Conservation (phyloP, 2,329 filamentous ascomycete species). For the Xylariaceae sp. region DNA sequence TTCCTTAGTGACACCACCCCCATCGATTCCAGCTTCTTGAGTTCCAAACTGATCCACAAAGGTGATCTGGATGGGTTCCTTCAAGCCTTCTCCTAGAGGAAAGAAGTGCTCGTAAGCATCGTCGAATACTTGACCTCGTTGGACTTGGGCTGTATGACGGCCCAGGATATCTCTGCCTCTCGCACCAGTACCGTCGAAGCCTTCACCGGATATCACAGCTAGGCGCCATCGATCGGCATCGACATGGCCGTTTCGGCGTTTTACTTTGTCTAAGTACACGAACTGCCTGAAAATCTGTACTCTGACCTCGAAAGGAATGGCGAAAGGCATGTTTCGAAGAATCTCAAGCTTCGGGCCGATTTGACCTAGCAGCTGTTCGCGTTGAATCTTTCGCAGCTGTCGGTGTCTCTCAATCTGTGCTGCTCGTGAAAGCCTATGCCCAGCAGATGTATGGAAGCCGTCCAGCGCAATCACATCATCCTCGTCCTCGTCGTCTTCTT, state of each 20-base stretch:
- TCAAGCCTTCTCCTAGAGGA: constrained; percentile 72
- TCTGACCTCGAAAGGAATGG: constrained; percentile 86
- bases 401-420: constrained; percentile 48
- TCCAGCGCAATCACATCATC: constrained; percentile 17
- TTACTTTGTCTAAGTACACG: constrained; percentile 74
- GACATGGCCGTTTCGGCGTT: constrained; percentile 61
- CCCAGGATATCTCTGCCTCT: constrained; percentile 35
- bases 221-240: constrained; percentile 75
- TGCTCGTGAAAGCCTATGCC: constrained; percentile 58
- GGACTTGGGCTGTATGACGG: constrained; percentile 74
- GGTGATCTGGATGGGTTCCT: constrained; percentile 93
- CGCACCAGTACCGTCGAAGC: constrained; percentile 17
- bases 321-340: constrained; percentile 92
- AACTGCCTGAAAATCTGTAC: constrained; percentile 94
- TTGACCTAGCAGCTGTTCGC: constrained; percentile 68
- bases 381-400: constrained; percentile 62
- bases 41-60: constrained; percentile 90
- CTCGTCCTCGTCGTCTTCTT: constrained; percentile 52
- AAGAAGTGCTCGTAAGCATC: constrained; percentile 87
- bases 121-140: constrained; percentile 73
- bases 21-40: constrained; percentile 89
- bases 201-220: constrained; percentile 43
- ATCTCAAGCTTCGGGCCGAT: constrained; percentile 86
- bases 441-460: constrained; percentile 37
- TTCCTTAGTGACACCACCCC: constrained; percentile 95